Conservation (phyloP, 495 filamentous ascomycete species). For the Corynascus novoguineensis region DNA sequence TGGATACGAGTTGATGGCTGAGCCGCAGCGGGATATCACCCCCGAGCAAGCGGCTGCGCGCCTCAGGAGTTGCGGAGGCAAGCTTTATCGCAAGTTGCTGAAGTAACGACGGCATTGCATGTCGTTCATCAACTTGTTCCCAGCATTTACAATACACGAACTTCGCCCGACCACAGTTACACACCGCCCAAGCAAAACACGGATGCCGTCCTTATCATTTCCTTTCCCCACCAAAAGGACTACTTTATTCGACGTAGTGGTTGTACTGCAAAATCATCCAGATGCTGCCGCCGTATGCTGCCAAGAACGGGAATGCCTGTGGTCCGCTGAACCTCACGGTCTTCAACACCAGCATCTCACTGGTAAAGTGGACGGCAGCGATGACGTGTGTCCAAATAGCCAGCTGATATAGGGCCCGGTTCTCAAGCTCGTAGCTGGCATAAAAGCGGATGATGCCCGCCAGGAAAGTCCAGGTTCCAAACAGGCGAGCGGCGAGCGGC, state of each 20-base stretch:
- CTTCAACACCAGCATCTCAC: slow-evolving; percentile 71
- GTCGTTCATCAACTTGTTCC: neutral
- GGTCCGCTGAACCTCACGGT: slow-evolving; percentile 64
- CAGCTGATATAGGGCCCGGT: slow-evolving; percentile 67
- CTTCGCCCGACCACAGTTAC: neutral
- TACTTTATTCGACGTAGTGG: slow-evolving; percentile 51
- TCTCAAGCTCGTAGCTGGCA: slow-evolving; percentile 76
- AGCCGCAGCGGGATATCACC: slow-evolving; percentile 96
- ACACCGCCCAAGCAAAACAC: neutral
- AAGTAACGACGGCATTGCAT: slow-evolving; percentile 19
- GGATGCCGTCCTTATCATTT: neutral
- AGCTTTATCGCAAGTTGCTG: slow-evolving; percentile 73
- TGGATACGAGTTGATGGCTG: slow-evolving; percentile 91
- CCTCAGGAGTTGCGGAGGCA: slow-evolving; percentile 67
- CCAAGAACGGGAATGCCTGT: slow-evolving; percentile 64
- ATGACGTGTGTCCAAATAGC: slow-evolving; percentile 74
- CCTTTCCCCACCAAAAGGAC: neutral
- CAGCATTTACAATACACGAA: slow-evolving; percentile 13
- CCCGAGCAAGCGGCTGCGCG: slow-evolving; percentile 88
- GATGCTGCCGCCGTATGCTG: slow-evolving; percentile 59
- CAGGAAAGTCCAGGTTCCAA: slow-evolving; percentile 88
- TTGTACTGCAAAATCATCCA: slow-evolving; percentile 81
- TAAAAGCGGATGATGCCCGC: slow-evolving; percentile 71
- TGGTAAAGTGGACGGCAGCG: slow-evolving; percentile 73
- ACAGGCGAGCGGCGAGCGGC: slow-evolving; percentile 71